Percentiles rank a stretch among this genome's conserved stretches.
Evolutionary conservation across 345 rosid species (phyloP).

Genomic region (Lumnitzera littorea): DNA sequence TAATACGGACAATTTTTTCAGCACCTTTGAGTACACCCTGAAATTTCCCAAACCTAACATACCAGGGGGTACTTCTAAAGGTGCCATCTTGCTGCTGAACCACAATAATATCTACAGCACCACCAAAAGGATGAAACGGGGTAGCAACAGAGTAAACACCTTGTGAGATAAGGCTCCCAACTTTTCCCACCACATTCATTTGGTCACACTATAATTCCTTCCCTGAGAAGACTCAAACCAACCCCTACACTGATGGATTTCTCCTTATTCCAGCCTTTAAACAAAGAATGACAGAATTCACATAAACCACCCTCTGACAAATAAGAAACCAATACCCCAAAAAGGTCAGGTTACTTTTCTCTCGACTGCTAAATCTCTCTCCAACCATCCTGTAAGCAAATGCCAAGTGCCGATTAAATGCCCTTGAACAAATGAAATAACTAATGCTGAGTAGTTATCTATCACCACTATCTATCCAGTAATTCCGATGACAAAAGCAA

Average conservation of each 20-base stretch:
- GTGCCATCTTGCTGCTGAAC: conserved; percentile 84
- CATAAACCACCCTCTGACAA: too few relatives aligned
- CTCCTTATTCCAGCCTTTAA: background rate
- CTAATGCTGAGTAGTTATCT: background rate
- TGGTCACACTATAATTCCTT: conserved; percentile 16
- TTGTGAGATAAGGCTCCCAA: conserved; percentile 80
- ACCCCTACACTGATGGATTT: background rate
- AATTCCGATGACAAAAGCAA: too few relatives aligned
- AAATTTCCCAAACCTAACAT: conserved; percentile 89
- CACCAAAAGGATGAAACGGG: conserved; percentile 95
- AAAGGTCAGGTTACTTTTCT: too few relatives aligned
- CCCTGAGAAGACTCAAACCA: conserved; percentile 6
- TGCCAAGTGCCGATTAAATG: background rate
- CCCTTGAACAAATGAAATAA: background rate
- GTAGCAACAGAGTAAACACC: conserved; percentile 88
- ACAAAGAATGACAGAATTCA: conserved; percentile 2
- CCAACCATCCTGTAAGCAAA: conserved; percentile 6
- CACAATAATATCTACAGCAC: conserved; percentile 89
- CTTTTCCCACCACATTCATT: conserved; percentile 87
- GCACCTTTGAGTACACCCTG: conserved; percentile 91
- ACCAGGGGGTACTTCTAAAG: conserved; percentile 85
- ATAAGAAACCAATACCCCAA: too few relatives aligned
- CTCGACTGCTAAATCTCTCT: background rate
- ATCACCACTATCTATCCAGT: too few relatives aligned
- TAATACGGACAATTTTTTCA: conserved; percentile 65